Evolutionary conservation across 2,329 filamentous ascomycete genomes (phyloP), one percentile per base, ranked within the genome.

Genomic region (Paecilomyces niveus): DNA sequence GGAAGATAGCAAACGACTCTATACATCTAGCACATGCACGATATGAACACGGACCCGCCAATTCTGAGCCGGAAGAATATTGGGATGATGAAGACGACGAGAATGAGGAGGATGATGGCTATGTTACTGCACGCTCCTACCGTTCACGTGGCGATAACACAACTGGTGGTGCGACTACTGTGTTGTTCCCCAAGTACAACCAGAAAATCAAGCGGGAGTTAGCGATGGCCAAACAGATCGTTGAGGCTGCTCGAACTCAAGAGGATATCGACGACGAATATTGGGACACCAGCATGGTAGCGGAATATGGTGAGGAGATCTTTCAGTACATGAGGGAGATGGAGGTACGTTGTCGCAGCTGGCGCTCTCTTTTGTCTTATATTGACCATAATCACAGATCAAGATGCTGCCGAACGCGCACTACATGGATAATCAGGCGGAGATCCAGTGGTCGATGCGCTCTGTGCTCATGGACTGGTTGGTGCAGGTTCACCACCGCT

Each of bases 371-470:
- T n/a, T 15, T 45, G 18, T 15, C 8, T 50, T 7, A 56, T 61
- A 54, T 68, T 75, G 50, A 70, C 62, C 29, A 54, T 51, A 31
- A 11, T 31, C 21, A 59, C 70, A 91, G 89, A 84, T 81, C 72
- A 86, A 81, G 65, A 89, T 97, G 85, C 81, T 92, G 49, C 94
- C 94, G 1, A 92, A 94, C 68, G 82, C 91, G 3, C 85, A 94
- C 72, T 99, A 99, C 80, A 99, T 99, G 93, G 91, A 96, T 62
- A 87, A 89, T 64, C 94, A 99, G 74, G 87, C 89, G n/a, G 93
- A 97, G 74, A 95, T 99, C 58, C 90, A 96, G 72, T 99, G 94
- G 94, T 96, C 92, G 2, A 99, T 97, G 94, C 90, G 94, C 53
- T 89, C 92, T 5, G 91, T 97, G 22, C 82, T 99, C 57, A 95